Conservation (phyloP, 345 rosid genomes). For the Adansonia digitata region DNA sequence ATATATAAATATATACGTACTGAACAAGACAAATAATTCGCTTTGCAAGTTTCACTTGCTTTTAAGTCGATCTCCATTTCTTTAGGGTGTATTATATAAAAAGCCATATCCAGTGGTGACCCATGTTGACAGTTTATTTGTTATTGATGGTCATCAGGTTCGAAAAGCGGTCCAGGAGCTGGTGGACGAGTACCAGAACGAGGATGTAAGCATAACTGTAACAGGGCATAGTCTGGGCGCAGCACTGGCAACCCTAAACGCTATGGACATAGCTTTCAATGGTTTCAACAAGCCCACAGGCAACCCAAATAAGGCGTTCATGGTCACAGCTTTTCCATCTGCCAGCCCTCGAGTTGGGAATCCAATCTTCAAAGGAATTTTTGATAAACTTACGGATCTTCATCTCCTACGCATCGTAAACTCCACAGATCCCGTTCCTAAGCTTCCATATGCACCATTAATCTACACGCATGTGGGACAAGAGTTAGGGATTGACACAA, state of each 20-base stretch:
- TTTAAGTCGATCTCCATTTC: no score
- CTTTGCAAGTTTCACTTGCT: no score
- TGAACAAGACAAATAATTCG: not conserved
- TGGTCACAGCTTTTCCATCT: constrained; percentile 46
- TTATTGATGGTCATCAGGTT: constrained; percentile 11
- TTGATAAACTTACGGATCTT: constrained; percentile 35
- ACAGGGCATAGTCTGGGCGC: constrained; percentile 65
- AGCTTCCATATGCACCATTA: constrained; percentile 42
- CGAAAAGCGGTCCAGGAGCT: constrained; percentile 38
- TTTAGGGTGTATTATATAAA: no score
- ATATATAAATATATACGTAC: not conserved
- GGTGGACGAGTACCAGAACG: constrained; percentile 41
- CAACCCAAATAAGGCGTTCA: constrained; percentile 24
- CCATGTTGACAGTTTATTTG: no score
- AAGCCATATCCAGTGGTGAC: no score
- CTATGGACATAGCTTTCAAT: constrained; percentile 50
- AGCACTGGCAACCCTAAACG: constrained; percentile 50
- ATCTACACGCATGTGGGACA: constrained; percentile 53
- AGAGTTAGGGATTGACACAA: constrained; percentile 53
- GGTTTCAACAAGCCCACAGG: constrained; percentile 36
- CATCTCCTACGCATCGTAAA: constrained; percentile 43
- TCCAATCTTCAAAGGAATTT: constrained; percentile 30
- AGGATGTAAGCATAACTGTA: constrained; percentile 58
- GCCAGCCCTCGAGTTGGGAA: constrained; percentile 67
- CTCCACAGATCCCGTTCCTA: constrained; percentile 45